Conservation (phyloP, 1,284 basidiomycete species). For the Tilletia caries region DNA sequence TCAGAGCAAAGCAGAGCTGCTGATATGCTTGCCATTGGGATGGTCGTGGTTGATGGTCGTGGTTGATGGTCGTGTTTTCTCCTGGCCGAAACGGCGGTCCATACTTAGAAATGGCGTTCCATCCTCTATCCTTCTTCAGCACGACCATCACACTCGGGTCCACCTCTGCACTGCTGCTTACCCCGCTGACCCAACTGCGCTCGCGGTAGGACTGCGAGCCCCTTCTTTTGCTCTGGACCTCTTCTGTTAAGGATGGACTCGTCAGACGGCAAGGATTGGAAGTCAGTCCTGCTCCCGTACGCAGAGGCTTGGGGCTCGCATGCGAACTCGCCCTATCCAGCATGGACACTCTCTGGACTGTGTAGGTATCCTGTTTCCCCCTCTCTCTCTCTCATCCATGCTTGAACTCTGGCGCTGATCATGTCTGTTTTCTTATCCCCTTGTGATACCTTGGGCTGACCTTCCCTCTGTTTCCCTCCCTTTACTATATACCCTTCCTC, state of each 20-base stretch:
- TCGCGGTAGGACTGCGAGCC: no score
- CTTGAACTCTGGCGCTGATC: background rate
- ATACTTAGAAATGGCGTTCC: no score
- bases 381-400: background rate
- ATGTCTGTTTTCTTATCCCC: background rate
- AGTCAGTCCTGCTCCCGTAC: background rate
- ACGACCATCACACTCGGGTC: no score
- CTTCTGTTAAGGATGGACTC: background rate
- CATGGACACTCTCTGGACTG: background rate
- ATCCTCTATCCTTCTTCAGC: no score
- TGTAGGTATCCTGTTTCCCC: background rate
- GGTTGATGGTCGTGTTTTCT: no score
- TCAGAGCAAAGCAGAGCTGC: no score
- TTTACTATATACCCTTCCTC: background rate
- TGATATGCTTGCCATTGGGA: no score
- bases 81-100: no score
- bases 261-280: background rate
- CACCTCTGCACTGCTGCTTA: no score
- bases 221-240: no score
- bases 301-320: background rate
- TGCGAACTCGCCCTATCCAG: slow-evolving; percentile 1
- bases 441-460: background rate
- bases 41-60: no score
- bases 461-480: background rate
- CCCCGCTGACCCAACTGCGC: no score